Conservation (phyloP, 2,329 filamentous ascomycete genomes). For the Mycocentrospora acerina region DNA sequence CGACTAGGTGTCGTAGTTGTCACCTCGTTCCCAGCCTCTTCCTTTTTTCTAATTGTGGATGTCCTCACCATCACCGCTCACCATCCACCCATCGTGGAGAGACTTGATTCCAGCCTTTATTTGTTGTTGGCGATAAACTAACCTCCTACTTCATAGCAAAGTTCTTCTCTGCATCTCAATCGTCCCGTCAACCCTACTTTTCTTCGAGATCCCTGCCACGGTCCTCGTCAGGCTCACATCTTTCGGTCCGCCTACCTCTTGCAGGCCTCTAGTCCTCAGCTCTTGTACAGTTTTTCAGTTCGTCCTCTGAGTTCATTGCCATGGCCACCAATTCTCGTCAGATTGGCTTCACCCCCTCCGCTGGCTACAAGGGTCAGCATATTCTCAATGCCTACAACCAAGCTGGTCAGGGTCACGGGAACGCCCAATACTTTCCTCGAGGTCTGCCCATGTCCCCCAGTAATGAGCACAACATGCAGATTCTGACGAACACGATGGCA, state of each 20-base stretch:
- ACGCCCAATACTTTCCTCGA: slow-evolving; percentile 39
- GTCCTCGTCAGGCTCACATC: slow-evolving; percentile 8
- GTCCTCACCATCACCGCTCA: slow-evolving; percentile 25
- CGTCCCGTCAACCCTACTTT: slow-evolving; percentile 15
- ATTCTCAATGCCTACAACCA: slow-evolving; percentile 34
- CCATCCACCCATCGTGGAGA: neutral
- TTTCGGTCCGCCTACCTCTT: slow-evolving; percentile 7
- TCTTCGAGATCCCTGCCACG: slow-evolving; percentile 18
- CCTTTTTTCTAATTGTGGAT: slow-evolving; percentile 4
- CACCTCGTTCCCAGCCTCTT: slow-evolving; percentile 2
- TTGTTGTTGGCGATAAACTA: slow-evolving; percentile 7
- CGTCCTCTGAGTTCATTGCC: slow-evolving; percentile 5
- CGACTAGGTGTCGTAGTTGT: slow-evolving; percentile 1
- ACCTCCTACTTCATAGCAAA: slow-evolving; percentile 26
- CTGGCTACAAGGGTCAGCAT: slow-evolving; percentile 35
- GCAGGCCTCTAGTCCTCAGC: neutral
- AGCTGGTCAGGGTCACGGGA: slow-evolving; percentile 22
- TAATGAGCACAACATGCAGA: slow-evolving; percentile 33
- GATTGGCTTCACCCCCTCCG: slow-evolving; percentile 26
- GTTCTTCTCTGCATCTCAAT: slow-evolving; percentile 36
- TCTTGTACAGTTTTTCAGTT: neutral
- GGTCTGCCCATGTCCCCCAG: slow-evolving; percentile 37
- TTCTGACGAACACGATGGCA: slow-evolving; percentile 38
- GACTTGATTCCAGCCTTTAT: neutral
- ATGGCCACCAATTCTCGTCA: slow-evolving; percentile 38